phyloP scores from a whole-genome alignment of 208 protist species.

The Phytomonas serpens region DNA sequence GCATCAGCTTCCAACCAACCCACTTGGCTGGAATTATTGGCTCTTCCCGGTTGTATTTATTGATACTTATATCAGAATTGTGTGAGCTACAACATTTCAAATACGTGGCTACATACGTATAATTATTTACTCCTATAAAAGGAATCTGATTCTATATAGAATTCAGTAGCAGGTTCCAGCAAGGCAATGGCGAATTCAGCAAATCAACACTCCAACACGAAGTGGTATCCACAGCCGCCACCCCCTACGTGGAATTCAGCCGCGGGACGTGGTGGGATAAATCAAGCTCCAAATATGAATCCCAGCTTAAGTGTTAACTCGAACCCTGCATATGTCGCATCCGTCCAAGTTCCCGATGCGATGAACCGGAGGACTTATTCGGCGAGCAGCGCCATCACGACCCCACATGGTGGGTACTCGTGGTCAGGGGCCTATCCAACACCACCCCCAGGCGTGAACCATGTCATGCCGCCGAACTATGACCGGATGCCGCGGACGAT shows the following conservation, averaged over 20 bases:
- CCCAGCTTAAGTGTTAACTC: neutral
- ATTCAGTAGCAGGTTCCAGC: neutral
- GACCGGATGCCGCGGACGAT: neutral
- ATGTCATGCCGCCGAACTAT: neutral
- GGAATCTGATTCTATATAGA: neutral
- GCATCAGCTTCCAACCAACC: neutral
- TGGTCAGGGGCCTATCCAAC: constrained; percentile 1
- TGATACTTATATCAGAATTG: neutral
- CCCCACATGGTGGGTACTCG: neutral
- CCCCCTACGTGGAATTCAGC: neutral
- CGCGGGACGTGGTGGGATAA: neutral
- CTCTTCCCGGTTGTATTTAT: neutral
- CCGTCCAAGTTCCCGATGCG: neutral
- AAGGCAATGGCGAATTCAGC: neutral
- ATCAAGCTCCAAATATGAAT: neutral
- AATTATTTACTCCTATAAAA: neutral
- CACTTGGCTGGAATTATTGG: neutral
- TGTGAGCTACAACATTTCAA: neutral
- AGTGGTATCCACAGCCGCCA: neutral
- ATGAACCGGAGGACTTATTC: neutral
- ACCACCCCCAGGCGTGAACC: neutral
- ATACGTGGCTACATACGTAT: neutral
- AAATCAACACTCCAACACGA: neutral
- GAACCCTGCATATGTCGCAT: neutral
- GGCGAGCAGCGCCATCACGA: neutral